Evolutionary conservation across 192 early-diverging fungal genomes (phyloP), one percentile per base, ranked within the genome.

Genomic region (Entomortierella chlamydospora): DNA sequence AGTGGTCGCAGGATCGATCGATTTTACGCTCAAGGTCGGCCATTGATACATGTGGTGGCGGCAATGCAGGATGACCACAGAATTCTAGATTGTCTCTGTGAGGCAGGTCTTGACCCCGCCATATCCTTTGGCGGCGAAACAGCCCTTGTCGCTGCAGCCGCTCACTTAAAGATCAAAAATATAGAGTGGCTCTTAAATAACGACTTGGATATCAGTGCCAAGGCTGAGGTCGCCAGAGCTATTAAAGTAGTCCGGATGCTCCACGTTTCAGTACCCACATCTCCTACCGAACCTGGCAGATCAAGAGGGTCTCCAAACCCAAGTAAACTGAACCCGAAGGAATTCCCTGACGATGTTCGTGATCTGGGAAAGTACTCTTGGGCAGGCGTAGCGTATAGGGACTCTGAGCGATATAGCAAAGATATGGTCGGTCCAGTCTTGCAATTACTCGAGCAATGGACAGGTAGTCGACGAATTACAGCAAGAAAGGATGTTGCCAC

Each of bases 11-110:
- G 37, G 51, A 34, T 25, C 13, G 54, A 64, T 26, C 63, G 62
- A 15, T 39, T 45, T 10, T 61, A 65, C 17, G 3, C 57, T 6
- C 65, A 68, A 31, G 68, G 68, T 5, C 62, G 68, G 0, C 68
- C 76, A 39, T 22, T 79, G 41, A 66, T 79, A 10, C 76, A 79
- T 57, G 62, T 79, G 15, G 76, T 79, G 18, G 76, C 76, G 1
- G 76, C 76, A 5, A 79, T 79, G 76, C 76, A 79, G 23, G 76
- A 79, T n/a, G 76, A 79, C 43, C 57, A 70, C 15, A 55, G 76
- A 42, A 79, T 79, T 17, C 26, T 79, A 22, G 76, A 79, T 33
- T 70, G 67, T 61, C 68, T 79, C 5, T 61, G 68, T 33, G 76
- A 79, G 4, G 76, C 76, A n/a, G 76, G 76, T 11, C 33, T 79